phyloP scores from a whole-genome alignment of 2,329 filamentous ascomycete genomes.

The Botrytis sinoallii region DNA sequence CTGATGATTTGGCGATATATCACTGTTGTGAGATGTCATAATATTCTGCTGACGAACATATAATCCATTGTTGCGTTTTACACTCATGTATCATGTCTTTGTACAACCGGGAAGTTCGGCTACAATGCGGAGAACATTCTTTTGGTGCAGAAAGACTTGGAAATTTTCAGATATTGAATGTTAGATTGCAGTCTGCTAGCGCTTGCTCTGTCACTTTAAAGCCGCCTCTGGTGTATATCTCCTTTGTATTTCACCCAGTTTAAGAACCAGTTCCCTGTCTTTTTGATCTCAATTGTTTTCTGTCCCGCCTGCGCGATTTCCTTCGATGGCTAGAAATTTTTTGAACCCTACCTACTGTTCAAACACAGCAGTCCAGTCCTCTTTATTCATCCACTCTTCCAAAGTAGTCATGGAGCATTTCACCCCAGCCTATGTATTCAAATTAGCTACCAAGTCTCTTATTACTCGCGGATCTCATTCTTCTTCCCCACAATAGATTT shows the following conservation, averaged over 20 bases:
- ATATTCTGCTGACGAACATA: background rate
- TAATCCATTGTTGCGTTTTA: background rate
- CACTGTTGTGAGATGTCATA: background rate
- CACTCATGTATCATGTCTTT: too few species aligned
- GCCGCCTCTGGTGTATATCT: background rate
- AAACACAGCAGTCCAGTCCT: conserved; percentile 6
- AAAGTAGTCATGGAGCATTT: conserved; percentile 8
- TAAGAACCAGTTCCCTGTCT: background rate
- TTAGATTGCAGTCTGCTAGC: background rate
- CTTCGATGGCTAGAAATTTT: background rate
- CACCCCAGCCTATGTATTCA: background rate
- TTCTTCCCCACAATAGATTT: background rate
- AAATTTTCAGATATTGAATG: background rate
- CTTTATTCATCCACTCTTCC: conserved; percentile 3
- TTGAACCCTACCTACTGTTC: background rate
- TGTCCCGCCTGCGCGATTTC: background rate
- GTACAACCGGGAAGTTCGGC: background rate
- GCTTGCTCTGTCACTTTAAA: background rate
- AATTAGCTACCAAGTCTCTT: background rate
- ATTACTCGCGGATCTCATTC: too few species aligned
- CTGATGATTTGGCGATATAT: background rate
- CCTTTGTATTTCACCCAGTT: background rate
- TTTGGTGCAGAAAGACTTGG: background rate
- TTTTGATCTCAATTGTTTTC: background rate
- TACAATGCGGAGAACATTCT: background rate